These are phyloP conservation scores for Sporopachydermia quercuum DNA, from an alignment of 805 yeast species.

Conservation along the genomic window DNA sequence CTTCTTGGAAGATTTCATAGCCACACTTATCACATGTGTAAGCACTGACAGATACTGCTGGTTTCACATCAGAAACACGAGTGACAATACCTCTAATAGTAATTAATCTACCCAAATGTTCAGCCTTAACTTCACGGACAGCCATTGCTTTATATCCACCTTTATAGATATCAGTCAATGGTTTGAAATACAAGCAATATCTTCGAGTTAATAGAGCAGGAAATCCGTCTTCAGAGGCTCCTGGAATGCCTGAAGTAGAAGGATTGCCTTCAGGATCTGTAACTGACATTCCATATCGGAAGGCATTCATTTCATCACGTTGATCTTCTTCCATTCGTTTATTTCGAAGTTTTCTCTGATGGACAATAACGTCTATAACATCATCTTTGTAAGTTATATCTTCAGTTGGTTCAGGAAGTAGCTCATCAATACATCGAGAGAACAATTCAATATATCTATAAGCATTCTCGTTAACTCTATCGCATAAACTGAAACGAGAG, in stretches of 20 bases:
- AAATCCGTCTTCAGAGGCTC: constrained; percentile 36
- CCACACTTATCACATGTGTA: constrained; percentile 98
- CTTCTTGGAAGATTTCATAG: constrained; percentile 91
- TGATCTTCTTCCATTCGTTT: constrained; percentile 54
- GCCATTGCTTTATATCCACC: constrained; percentile 45
- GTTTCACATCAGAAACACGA: constrained; percentile 91
- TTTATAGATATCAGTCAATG: constrained; percentile 32
- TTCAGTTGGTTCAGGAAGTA: constrained; percentile 78
- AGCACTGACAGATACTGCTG: constrained; percentile 79
- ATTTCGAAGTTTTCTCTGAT: constrained; percentile 79
- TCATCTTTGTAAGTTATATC: constrained; percentile 73
- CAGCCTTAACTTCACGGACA: constrained; percentile 81
- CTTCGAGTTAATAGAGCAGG: constrained; percentile 82
- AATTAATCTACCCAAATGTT: constrained; percentile 69
- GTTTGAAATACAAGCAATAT: constrained; percentile 76
- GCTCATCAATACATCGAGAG: constrained; percentile 55
- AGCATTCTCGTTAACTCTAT: constrained; percentile 56
- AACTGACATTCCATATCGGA: constrained; percentile 2
- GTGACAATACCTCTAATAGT: constrained; percentile 92
- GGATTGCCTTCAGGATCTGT: constrained; percentile 20
- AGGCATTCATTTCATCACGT: constrained; percentile 39
- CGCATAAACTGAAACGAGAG: constrained; percentile 27
- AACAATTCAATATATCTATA: constrained; percentile 69
- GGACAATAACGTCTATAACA: constrained; percentile 82
- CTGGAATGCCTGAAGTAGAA: constrained; percentile 8